phyloP scores from a whole-genome alignment of 306 rosid genomes.

The Medicago ruthenica region DNA sequence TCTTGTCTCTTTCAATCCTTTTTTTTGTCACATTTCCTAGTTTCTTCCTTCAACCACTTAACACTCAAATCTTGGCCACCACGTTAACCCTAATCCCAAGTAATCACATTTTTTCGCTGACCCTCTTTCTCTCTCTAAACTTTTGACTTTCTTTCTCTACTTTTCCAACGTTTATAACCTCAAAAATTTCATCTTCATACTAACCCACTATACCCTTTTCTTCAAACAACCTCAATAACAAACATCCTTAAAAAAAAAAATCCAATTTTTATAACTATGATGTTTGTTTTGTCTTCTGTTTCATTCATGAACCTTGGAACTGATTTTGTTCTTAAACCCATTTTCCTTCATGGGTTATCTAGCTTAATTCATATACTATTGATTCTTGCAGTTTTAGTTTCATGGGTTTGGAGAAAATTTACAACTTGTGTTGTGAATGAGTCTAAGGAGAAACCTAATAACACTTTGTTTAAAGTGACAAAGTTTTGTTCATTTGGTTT shows the following conservation, averaged over 20 bases:
- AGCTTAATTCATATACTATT: constrained; percentile 42
- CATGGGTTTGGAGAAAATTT: constrained; percentile 39
- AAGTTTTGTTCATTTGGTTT: constrained; percentile 44
- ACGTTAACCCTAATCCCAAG: constrained; percentile 37
- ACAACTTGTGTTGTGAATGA: background rate
- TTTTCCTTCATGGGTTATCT: constrained; percentile 48
- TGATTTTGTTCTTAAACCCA: constrained; percentile 43
- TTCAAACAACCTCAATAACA: background rate
- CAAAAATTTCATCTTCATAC: background rate
- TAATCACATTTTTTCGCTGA: background rate
- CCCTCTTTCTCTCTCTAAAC: background rate
- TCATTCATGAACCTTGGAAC: constrained; percentile 15
- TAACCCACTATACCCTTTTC: background rate
- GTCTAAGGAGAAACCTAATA: constrained; percentile 31
- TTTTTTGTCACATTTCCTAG: background rate
- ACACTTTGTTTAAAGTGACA: constrained; percentile 22
- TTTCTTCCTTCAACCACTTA: background rate
- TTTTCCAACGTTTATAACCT: constrained; percentile 1
- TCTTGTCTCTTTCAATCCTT: background rate
- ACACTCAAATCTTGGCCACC: constrained; percentile 33
- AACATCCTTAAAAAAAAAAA: background rate
- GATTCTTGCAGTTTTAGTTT: constrained; percentile 33
- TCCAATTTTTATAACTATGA: constrained; percentile 25
- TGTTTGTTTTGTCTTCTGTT: background rate
- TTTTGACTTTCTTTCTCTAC: constrained; percentile 1